Evolutionary conservation across 2,329 filamentous ascomycete species (phyloP).

Genomic region (Beauveria bassiana): DNA sequence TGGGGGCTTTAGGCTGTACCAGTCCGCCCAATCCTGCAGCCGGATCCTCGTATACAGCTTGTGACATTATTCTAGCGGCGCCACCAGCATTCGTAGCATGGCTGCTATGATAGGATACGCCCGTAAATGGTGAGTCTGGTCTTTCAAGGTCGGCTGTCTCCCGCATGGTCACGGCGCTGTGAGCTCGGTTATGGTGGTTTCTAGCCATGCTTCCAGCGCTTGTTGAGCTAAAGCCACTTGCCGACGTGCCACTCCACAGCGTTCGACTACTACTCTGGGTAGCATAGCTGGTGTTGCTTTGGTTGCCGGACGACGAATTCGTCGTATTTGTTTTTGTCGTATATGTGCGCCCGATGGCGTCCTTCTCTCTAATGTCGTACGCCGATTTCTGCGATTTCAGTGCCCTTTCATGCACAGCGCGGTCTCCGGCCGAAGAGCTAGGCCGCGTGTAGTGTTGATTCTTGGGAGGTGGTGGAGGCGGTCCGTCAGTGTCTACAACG

Average conservation of each 20-base stretch:
- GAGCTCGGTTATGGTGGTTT: slow-evolving; percentile 54
- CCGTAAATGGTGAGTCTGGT: slow-evolving; percentile 60
- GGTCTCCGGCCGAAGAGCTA: slow-evolving; percentile 49
- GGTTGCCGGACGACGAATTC: slow-evolving; percentile 64
- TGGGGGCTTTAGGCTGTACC: slow-evolving; percentile 66
- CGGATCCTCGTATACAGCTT: slow-evolving; percentile 57
- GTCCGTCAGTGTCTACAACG: slow-evolving; percentile 37
- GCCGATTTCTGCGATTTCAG: slow-evolving; percentile 64
- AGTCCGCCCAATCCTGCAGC: slow-evolving; percentile 71
- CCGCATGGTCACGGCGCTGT: slow-evolving; percentile 57
- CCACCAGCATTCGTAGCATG: slow-evolving; percentile 53
- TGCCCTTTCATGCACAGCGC: slow-evolving; percentile 33
- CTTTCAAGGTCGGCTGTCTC: slow-evolving; percentile 47
- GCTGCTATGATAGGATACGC: slow-evolving; percentile 85
- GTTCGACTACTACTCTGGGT: slow-evolving; percentile 76
- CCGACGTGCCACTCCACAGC: slow-evolving; percentile 89
- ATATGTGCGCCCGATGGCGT: slow-evolving; percentile 64
- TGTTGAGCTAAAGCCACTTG: slow-evolving; percentile 84
- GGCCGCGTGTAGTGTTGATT: slow-evolving; percentile 43
- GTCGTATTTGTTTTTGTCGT: slow-evolving; percentile 85
- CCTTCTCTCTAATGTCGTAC: slow-evolving; percentile 63
- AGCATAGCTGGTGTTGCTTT: slow-evolving; percentile 65
- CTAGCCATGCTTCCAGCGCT: slow-evolving; percentile 90
- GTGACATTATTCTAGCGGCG: slow-evolving; percentile 52
- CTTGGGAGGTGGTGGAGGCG: slow-evolving; percentile 58